phyloP scores from a whole-genome alignment of 176 grass and related monocot species.

The Bromus sterilis region DNA sequence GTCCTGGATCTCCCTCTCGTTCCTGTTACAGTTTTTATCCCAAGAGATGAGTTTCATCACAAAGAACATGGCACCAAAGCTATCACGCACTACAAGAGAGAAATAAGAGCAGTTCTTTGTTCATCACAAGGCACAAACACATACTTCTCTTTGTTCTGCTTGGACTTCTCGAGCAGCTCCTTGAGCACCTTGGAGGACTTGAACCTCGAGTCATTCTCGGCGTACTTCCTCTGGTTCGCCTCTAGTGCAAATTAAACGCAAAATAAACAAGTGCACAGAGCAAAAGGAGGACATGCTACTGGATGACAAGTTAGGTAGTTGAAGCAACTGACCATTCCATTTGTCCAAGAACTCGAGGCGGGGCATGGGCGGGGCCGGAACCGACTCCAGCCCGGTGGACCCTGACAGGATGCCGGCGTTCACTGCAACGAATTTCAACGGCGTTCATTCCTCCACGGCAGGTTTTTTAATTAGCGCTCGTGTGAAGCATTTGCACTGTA shows the following conservation, averaged over 20 bases:
- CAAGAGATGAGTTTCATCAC: neutral
- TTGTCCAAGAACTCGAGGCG: slow-evolving; percentile 71
- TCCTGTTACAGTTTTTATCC: slow-evolving; percentile 17
- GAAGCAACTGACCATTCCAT: slow-evolving; percentile 68
- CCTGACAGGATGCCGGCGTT: slow-evolving; percentile 92
- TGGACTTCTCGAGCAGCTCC: slow-evolving; percentile 87
- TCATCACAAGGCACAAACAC: too few relatives aligned
- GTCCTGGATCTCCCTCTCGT: slow-evolving; percentile 67
- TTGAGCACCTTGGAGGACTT: slow-evolving; percentile 72
- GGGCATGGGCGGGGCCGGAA: slow-evolving; percentile 69
- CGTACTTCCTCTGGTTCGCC: slow-evolving; percentile 87
- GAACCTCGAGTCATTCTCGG: slow-evolving; percentile 75
- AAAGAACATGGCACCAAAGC: neutral
- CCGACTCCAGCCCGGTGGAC: slow-evolving; percentile 66
- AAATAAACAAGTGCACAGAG: neutral
- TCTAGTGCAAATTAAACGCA: slow-evolving; percentile 12
- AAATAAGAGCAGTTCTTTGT: neutral
- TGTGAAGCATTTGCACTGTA: neutral
- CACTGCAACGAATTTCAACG: slow-evolving; percentile 38
- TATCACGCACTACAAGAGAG: neutral
- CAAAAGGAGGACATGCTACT: too few relatives aligned
- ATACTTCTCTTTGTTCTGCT: slow-evolving; percentile 72
- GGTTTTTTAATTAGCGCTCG: neutral
- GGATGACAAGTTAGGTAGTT: too few relatives aligned
- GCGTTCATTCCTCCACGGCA: too few relatives aligned